Evolutionary conservation across 805 yeast species (phyloP), one percentile per base, ranked within the genome.

Genomic region (Myxozyma sirexii): DNA sequence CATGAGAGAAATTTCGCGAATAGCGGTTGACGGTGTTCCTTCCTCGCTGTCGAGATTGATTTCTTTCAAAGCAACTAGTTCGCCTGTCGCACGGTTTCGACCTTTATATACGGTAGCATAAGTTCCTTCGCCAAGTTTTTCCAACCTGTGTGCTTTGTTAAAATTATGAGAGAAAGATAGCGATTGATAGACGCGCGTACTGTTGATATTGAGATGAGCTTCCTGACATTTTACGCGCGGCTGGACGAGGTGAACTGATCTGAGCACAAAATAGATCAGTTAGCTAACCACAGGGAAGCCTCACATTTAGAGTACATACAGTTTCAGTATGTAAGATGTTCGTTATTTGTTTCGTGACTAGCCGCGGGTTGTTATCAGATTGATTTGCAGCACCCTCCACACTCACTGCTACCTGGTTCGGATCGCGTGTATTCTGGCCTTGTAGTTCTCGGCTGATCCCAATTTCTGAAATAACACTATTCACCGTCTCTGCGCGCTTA

Each of bases 91-190:
- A 63, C 89, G 83, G 73, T 89, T 94, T 71, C 90, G 83, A 42
- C 88, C 99, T 70, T 93, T 94, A 78, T 93, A 94, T 35, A 94
- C 99, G n/a, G 97, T 96, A 69, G 99, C 99, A 76, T 94, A 94
- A 0, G 99, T 90, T 50, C 97, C 97, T 76, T 90, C 97, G 42
- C 97, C 97, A 39, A 90, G 81, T 77, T 90, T 90, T 73, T 90
- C 97, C 56, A 89, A 82, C 73, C 77, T 73, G 48, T 29, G 10
- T 29, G 6, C 6, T 10, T 10, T 33, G 7, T 26, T 42, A 7
- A 21, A 33, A 12, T 24, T 24, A 27, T 27, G 23, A 24, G 37
- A 26, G 4, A n/a, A 38, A 35, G 26, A 19, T 24, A 24, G n/a
- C 10, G 8, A 27, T 7, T 3, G 17, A 29, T 2, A 15, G 24